A percentile compares a stretch with the other conserved stretches of the same genome.
Conservation (phyloP, 2,329 filamentous ascomycete species). For the Venturia asperata region DNA sequence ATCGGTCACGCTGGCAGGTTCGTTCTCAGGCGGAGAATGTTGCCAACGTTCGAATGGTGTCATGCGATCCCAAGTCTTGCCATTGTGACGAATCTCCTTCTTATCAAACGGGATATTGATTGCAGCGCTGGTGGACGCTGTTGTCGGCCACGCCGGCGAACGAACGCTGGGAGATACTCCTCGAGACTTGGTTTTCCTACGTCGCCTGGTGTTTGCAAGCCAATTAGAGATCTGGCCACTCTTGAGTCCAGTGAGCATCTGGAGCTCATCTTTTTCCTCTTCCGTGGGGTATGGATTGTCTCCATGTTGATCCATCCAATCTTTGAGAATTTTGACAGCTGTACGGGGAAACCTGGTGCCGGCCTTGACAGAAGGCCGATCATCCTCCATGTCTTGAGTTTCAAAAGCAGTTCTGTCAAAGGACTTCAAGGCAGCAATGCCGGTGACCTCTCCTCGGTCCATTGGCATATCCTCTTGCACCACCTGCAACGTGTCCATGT, state of each 20-base stretch:
- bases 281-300: conserved; percentile 84
- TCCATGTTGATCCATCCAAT: conserved; percentile 74
- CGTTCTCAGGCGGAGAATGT: conserved; percentile 61
- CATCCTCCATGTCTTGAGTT: conserved; percentile 26
- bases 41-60: conserved; percentile 64
- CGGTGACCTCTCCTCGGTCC: conserved; percentile 30
- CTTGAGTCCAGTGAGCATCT: conserved; percentile 70
- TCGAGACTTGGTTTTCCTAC: conserved; percentile 67
- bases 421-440: conserved; percentile 29
- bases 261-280: conserved; percentile 73
- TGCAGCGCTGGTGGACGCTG: conserved; percentile 43
- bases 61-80: conserved; percentile 51
- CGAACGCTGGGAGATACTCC: conserved; percentile 63
- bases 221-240: conserved; percentile 83
- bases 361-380: conserved; percentile 46
- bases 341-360: conserved; percentile 73
- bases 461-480: conserved; percentile 37
- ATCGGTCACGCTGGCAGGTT: conserved; percentile 57
- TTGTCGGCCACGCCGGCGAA: conserved; percentile 31
- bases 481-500: conserved; percentile 42
- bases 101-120: conserved; percentile 51
- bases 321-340: conserved; percentile 71
- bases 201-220: conserved; percentile 80
- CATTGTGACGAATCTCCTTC: conserved; percentile 31
- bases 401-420: conserved; percentile 35